Evolutionary conservation across 1,139 yeast genomes (phyloP).

Genomic region (Arxiozyma heterogenica): DNA sequence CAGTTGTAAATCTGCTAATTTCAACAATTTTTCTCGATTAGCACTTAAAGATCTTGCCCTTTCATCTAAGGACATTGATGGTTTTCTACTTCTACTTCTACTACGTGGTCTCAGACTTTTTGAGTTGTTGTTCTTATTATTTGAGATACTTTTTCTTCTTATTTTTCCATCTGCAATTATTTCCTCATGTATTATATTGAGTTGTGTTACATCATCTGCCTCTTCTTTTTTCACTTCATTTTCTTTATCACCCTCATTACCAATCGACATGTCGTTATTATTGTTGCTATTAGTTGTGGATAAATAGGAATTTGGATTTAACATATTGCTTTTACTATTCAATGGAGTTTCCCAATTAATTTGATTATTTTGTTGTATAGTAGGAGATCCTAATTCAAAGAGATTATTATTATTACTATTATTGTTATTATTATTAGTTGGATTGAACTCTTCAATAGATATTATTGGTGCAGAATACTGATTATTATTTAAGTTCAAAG

Average conservation of each 20-base stretch:
- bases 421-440: constrained; percentile 2
- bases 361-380: neutral
- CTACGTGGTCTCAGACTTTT: constrained; percentile 2
- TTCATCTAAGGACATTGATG: constrained; percentile 23
- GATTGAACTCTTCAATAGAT: constrained; percentile 19
- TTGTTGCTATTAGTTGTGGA: neutral
- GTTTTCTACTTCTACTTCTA: constrained; percentile 7
- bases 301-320: neutral
- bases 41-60: constrained; percentile 32
- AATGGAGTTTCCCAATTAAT: constrained; percentile 10
- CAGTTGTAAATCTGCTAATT: constrained; percentile 38
- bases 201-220: neutral
- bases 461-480: constrained; percentile 17
- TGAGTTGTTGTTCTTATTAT: neutral
- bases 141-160: constrained; percentile 12
- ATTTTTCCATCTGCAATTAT: constrained; percentile 25
- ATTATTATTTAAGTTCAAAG: neutral
- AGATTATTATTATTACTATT: neutral
- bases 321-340: constrained; percentile 1
- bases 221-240: no score
- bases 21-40: constrained; percentile 51
- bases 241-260: constrained; percentile 2
- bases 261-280: constrained; percentile 1
- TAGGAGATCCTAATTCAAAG: neutral
- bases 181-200: constrained; percentile 14